Percentiles rank a stretch among this genome's conserved stretches.
Conservation (phyloP, 129 eudicot genomes). For the Flaveria brownii region DNA sequence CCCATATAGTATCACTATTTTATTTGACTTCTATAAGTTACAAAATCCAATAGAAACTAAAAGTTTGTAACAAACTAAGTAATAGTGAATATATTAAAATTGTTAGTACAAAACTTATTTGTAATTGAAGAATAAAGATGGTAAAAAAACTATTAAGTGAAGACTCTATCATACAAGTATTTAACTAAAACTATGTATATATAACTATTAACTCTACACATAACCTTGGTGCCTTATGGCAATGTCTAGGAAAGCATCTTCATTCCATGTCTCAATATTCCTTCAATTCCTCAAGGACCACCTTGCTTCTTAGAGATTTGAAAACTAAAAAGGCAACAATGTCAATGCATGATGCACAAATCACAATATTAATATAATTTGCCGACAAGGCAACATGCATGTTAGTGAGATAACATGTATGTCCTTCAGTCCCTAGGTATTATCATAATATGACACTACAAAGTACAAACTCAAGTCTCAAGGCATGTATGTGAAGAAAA, state of each 20-base stretch:
- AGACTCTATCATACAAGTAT: neutral
- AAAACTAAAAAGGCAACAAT: neutral
- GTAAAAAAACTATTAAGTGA: neutral
- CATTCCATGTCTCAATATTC: constrained; percentile 16
- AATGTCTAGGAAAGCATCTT: constrained; percentile 18
- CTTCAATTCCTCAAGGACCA: constrained; percentile 13
- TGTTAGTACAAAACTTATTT: neutral
- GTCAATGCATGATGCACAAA: constrained; percentile 19
- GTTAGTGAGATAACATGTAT: constrained; percentile 15
- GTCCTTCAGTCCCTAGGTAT: constrained; percentile 24
- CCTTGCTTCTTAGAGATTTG: constrained; percentile 11
- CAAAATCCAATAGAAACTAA: neutral
- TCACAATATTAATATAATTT: neutral
- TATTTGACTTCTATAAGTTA: neutral
- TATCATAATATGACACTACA: constrained; percentile 21
- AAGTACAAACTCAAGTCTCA: constrained; percentile 15
- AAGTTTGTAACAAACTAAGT: constrained; percentile 14
- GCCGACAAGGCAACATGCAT: constrained; percentile 21
- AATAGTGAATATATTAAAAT: neutral
- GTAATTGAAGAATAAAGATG: neutral
- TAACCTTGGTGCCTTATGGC: constrained; percentile 16
- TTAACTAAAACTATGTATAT: neutral
- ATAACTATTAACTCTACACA: constrained; percentile 13
- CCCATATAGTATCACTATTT: neutral
- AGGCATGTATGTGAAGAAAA: constrained; percentile 18